Conservation (phyloP, 179 eudicot species). For the Camellia oleifera region DNA sequence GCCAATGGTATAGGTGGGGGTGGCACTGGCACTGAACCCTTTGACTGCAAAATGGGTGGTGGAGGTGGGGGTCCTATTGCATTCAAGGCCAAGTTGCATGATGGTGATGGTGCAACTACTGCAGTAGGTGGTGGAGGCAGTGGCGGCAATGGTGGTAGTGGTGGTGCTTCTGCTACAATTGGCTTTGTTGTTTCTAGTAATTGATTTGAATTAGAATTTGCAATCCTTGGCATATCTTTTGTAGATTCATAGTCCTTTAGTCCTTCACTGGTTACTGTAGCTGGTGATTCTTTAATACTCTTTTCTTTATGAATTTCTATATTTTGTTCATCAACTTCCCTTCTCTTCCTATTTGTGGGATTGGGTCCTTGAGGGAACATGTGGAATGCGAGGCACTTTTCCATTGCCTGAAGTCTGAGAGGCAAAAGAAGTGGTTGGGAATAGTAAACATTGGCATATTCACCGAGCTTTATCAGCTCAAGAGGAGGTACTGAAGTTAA, state of each 20-base stretch:
- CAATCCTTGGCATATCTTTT: not conserved
- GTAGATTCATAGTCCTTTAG: not conserved
- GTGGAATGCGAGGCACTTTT: conserved; percentile 64
- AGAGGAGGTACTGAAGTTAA: conserved; percentile 73
- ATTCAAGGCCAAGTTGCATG: conserved; percentile 3
- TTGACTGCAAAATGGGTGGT: conserved; percentile 14
- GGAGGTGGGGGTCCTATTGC: conserved; percentile 18
- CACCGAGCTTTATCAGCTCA: conserved; percentile 24
- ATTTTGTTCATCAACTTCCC: conserved; percentile 9
- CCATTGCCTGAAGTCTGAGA: conserved; percentile 60
- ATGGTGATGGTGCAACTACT: conserved; percentile 34
- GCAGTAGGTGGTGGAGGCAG: conserved; percentile 21
- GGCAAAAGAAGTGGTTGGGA: conserved; percentile 57
- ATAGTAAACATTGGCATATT: conserved; percentile 27
- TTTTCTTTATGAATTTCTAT: conserved; percentile 19
- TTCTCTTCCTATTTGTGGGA: conserved; percentile 5
- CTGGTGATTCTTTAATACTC: not conserved
- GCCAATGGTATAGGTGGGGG: conserved; percentile 40
- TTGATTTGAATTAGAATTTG: too few relatives aligned
- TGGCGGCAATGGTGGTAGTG: conserved; percentile 15
- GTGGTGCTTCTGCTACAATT: not conserved
- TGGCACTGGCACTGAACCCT: conserved; percentile 21
- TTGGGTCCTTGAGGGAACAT: conserved; percentile 35
- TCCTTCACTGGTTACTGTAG: not conserved
- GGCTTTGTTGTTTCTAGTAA: too few relatives aligned